Evolutionary conservation across 1,284 basidiomycete genomes (phyloP), one percentile per base, ranked within the genome.

Genomic region (Sporisorium reilianum): DNA sequence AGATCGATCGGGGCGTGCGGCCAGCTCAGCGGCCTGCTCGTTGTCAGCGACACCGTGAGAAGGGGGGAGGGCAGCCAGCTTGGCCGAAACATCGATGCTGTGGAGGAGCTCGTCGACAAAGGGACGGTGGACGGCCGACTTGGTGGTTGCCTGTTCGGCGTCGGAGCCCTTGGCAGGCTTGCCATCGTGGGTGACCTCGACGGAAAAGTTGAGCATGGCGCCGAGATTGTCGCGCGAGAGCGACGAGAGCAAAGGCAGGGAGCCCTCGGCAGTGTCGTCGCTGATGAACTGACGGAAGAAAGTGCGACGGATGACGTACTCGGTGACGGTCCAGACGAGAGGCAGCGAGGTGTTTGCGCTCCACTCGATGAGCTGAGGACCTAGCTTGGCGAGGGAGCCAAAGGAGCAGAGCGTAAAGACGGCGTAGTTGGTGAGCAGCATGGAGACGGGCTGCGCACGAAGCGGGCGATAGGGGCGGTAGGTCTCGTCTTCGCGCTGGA

Each of bases 261-360:
- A 90, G 42, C 89, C 90, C 34, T 89, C 88, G 0, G 91, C 91
- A 0, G 91, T 91, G 67, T 96, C 94, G 5, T 92, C 93, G 1
- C 93, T 93, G 7, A 95, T 93, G 79, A 97, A 97, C 85, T 93
- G 92, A 51, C 89, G 87, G 81, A 95, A 97, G 87, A 97, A 97
- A 3, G 95, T 96, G 28, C 88, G 86, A 46, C 93, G 88, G 11
- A 96, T 91, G 64, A 93, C 83, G 8, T 87, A 88, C 82, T 94
- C 90, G 2, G 91, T 90, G 42, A 93, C 72, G 51, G 88, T 86
- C 63, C 87, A 88, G 1, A 95, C 66, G 4, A 90, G 89, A 1
- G 94, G 93, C 14, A 93, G 86, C 56, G 88, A 87, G 1, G 89
- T 87, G 38, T 92, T 84, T 2, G 87, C 80, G 25, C 88, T 61